Percentiles rank a stretch among this genome's conserved stretches.
phyloP scores from a whole-genome alignment of 345 rosid species.

The Excoecaria agallocha region DNA sequence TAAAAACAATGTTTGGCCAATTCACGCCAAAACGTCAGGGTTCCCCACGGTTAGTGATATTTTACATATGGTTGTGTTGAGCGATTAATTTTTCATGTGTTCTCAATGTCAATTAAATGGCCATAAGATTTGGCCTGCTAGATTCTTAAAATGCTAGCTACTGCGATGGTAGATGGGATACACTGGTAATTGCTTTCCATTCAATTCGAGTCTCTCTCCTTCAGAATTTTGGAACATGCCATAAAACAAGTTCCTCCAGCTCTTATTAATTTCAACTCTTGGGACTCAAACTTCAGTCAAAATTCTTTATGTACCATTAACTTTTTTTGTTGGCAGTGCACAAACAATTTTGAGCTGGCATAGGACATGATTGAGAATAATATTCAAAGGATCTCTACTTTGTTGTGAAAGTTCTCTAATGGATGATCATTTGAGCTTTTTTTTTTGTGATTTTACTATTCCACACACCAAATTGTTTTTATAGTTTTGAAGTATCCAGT shows the following conservation, averaged over 20 bases:
- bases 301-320: background rate
- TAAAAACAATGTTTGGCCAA: slow-evolving; percentile 64
- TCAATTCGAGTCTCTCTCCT: background rate
- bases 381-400: background rate
- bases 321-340: background rate
- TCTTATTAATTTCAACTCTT: background rate
- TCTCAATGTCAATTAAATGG: background rate
- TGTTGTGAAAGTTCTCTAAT: background rate
- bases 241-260: background rate
- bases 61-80: slow-evolving; percentile 9
- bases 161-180: background rate
- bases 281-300: background rate
- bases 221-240: background rate
- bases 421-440: background rate
- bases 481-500: background rate
- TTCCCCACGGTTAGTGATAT: slow-evolving; percentile 70
- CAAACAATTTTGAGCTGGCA: background rate
- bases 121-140: background rate
- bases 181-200: background rate
- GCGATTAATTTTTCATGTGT: background rate
- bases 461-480: background rate
- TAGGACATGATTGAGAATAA: background rate
- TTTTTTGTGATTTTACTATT: background rate
- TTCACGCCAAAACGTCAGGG: slow-evolving; percentile 62
- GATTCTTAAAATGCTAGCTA: background rate